Evolutionary conservation across 2,329 filamentous ascomycete genomes (phyloP).

Genomic region (Myriosclerotinia curreyana): DNA sequence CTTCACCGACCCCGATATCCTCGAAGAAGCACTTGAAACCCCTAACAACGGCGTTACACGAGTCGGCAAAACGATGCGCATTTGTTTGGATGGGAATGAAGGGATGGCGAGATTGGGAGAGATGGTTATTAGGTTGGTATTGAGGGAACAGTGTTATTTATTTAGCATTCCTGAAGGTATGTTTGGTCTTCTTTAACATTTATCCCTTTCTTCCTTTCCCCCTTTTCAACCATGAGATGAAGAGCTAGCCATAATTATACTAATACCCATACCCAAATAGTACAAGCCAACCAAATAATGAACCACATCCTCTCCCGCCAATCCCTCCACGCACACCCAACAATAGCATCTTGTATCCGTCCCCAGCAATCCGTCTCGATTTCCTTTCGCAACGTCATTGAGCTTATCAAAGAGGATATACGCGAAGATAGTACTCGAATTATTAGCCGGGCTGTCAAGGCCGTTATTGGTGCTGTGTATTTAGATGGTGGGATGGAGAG

Average conservation of each 20-base stretch:
- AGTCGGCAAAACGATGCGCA: slow-evolving; percentile 24
- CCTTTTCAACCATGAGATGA: background rate
- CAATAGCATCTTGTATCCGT: slow-evolving; percentile 10
- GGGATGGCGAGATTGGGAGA: slow-evolving; percentile 28
- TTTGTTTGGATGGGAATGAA: slow-evolving; percentile 27
- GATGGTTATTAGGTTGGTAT: slow-evolving; percentile 25
- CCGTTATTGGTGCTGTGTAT: slow-evolving; percentile 32
- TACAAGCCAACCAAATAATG: background rate
- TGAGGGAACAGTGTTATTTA: slow-evolving; percentile 29
- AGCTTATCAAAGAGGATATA: slow-evolving; percentile 26
- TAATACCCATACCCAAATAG: background rate
- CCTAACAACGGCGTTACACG: slow-evolving; percentile 25
- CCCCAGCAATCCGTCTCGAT: background rate
- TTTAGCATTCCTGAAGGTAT: slow-evolving; percentile 25
- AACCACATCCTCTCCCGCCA: background rate
- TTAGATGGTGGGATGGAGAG: slow-evolving; percentile 30
- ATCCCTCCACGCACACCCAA: background rate
- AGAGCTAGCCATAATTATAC: background rate
- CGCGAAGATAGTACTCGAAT: slow-evolving; percentile 23
- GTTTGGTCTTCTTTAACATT: too few relatives aligned
- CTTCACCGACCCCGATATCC: slow-evolving; percentile 27
- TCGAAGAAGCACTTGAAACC: slow-evolving; percentile 32
- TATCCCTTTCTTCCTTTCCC: background rate
- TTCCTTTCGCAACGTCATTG: background rate
- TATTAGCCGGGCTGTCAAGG: slow-evolving; percentile 28